Evolutionary conservation across 2,329 filamentous ascomycete species (phyloP).

Genomic region (Hypoxylon sp.): DNA sequence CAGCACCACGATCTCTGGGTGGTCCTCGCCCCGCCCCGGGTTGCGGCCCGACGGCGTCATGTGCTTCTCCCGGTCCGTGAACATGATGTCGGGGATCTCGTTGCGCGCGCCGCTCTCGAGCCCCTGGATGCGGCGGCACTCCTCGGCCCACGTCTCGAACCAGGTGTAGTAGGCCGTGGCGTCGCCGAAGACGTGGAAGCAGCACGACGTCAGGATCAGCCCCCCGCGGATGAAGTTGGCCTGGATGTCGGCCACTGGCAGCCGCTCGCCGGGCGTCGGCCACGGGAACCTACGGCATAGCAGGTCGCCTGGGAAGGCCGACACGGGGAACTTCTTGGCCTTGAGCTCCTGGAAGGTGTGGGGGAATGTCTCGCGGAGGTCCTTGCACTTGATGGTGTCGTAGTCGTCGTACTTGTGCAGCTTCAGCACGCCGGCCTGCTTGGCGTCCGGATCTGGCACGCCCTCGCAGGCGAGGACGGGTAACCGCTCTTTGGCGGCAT

Average conservation of each 20-base stretch:
- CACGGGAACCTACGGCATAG: constrained; percentile 42
- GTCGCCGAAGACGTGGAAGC: constrained; percentile 48
- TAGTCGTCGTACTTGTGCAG: constrained; percentile 40
- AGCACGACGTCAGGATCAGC: constrained; percentile 40
- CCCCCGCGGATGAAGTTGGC: constrained; percentile 46
- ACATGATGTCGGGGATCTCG: constrained; percentile 41
- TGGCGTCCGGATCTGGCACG: constrained; percentile 43
- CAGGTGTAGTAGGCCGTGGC: constrained; percentile 45
- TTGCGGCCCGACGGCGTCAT: constrained; percentile 44
- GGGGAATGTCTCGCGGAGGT: constrained; percentile 39
- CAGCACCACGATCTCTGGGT: constrained; percentile 46
- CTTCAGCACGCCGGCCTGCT: constrained; percentile 46
- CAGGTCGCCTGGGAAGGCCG: constrained; percentile 35
- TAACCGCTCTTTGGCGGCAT: constrained; percentile 42
- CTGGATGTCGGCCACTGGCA: constrained; percentile 36
- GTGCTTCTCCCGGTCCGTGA: constrained; percentile 43
- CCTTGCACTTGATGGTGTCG: constrained; percentile 41
- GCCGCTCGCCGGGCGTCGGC: constrained; percentile 37
- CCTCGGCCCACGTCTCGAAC: constrained; percentile 48
- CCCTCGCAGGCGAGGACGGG: constrained; percentile 46
- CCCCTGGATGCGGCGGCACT: constrained; percentile 45
- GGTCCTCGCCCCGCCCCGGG: constrained; percentile 39
- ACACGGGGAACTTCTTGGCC: constrained; percentile 39
- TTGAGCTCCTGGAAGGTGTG: constrained; percentile 41
- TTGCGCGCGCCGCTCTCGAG: constrained; percentile 35